Evolutionary conservation across 306 rosid species (phyloP).

Genomic region (Rubus parviflorus): DNA sequence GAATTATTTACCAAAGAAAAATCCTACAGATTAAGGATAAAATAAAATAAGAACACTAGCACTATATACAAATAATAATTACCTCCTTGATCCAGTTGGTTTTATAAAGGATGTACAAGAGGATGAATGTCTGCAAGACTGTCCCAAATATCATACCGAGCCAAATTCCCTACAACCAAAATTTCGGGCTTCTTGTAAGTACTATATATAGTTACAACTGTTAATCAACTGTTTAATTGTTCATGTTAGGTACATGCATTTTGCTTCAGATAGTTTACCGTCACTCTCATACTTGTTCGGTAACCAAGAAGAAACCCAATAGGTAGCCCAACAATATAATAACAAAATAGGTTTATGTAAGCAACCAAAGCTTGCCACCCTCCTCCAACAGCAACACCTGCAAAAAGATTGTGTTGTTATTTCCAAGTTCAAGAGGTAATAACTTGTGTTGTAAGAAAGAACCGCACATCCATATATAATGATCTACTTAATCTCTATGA

Average conservation of each 20-base stretch:
- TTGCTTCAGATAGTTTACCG: constrained; percentile 44
- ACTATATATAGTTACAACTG: background rate
- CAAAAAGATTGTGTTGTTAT: constrained; percentile 7
- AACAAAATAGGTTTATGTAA: constrained; percentile 79
- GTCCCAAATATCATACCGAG: constrained; percentile 91
- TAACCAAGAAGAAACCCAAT: constrained; percentile 84
- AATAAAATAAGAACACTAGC: background rate
- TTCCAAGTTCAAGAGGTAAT: background rate
- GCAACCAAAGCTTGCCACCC: constrained; percentile 97
- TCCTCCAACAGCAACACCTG: constrained; percentile 98
- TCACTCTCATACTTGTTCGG: constrained; percentile 49
- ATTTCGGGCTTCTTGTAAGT: background rate
- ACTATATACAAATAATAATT: background rate
- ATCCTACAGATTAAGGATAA: background rate
- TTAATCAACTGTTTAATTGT: background rate
- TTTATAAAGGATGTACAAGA: constrained; percentile 51
- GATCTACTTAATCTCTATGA: background rate
- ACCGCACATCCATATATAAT: background rate
- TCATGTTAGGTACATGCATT: background rate
- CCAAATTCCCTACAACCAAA: constrained; percentile 79
- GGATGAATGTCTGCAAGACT: constrained; percentile 67
- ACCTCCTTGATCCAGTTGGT: constrained; percentile 94
- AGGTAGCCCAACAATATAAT: constrained; percentile 78
- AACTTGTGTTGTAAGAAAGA: background rate
- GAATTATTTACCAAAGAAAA: background rate